Evolutionary conservation across 192 early-diverging fungal species (phyloP), one percentile per base, ranked within the genome.

Genomic region (Tieghemiomyces parasiticus): DNA sequence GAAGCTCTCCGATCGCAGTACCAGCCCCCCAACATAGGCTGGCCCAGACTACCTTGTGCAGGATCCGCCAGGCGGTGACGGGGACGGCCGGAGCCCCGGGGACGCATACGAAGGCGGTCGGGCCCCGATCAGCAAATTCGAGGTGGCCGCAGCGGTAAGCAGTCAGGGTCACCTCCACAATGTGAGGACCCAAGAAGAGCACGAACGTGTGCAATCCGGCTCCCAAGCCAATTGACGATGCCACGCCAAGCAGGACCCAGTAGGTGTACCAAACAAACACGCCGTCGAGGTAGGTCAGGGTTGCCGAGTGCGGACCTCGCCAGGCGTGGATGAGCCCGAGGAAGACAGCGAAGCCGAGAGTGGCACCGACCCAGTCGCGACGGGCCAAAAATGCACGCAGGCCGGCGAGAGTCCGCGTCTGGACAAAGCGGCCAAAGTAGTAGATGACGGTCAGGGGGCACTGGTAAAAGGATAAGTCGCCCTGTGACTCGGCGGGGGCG

Each of bases 191-290:
- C 32, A 97, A 72, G 61, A 97, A 97, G 16, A 97, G 71, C 31
- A 95, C 79, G 71, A 97, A 97, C 8, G 93, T 95, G 70, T 95
- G 93, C 58, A 97, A 74, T 6, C 93, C 93, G 1, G 92, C 89
- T 3, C 93, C 93, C 42, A 97, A 76, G 3, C 93, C 93, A 47
- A 97, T 85, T 6, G 91, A 92, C 16, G 92, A 95, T 6, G 86
- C 76, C 12, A 95, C 72, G 4, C 93, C 93, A 26, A 97, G 72
- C 9, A 84, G 56, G 14, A 88, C 63, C 93, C 93, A 97, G 73
- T 90, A 93, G 28, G 78, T 80, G 70, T 89, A 89, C 91, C 91
- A 97, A 22, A 77, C 60, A 16, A 88, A 32, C 61, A 80, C 68
- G 9, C 78, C 71, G 66, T 88, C 82, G 22, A 86, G 35, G 46